Base-by-base conservation (phyloP, 2,329 filamentous ascomycete genomes). In the Trichoderma cornu-damae region DNA sequence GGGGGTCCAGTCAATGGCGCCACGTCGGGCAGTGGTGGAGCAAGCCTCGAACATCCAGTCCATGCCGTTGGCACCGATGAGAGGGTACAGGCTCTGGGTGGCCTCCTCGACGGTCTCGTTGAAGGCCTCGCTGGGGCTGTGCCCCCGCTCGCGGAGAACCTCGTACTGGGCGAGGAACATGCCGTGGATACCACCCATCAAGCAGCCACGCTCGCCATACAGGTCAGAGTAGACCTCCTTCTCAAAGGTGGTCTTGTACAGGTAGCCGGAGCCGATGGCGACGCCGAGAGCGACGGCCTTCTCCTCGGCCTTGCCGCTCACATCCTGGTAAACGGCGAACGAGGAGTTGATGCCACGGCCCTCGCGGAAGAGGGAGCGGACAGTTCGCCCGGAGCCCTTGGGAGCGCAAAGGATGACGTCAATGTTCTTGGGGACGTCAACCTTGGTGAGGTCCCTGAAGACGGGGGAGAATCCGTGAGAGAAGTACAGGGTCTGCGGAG, bases 111-210 rank as follows among this genome's bases (percentile, higher is more conserved):
- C 94, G 66, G 94, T 99, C 90, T 99, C 94, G 86, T 99, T 99
- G 88, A 99, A 99, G 66, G 94, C 94, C 82, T 99, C 94, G 69
- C 88, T 93, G 75, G 94, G 94, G 78, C 84, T 89, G 87, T 99
- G 94, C 78, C 94, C 94, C 68, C 89, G 88, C 87, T 99, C 94
- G 73, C 94, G 92, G 78, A 99, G 92, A 67, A 99, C 94, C 85
- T 99, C 94, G 85, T 99, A 99, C 83, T 99, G 94, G 62, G 94
- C 94, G 67, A 99, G 90, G 89, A 99, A 99, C 94, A 99, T 99
- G 75, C 94, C 94, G 85, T 99, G 94, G 79, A 99, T 99, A 78
- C 94, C 94, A 69, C 94, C 94, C 94, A 99, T 99, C 72, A 99
- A 83, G 87, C 94, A 99, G 75, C 94, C 94, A 80, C 94, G 92